These are phyloP conservation scores for Leccinum olivaceopallidum DNA, from an alignment of 768 basidiomycete species.

Conservation along the genomic window DNA sequence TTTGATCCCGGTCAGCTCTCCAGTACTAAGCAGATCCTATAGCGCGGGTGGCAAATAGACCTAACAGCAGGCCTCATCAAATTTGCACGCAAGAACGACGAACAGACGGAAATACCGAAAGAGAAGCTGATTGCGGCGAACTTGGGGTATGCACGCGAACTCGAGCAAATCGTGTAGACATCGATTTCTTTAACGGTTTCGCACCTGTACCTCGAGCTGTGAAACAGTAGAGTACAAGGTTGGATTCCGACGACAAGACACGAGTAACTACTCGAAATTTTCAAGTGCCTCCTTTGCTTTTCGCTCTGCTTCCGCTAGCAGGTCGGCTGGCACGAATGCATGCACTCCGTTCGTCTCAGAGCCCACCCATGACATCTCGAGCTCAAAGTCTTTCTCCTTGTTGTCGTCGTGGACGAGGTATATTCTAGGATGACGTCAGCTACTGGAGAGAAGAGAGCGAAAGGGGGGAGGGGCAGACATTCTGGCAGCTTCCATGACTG, in stretches of 20 bases:
- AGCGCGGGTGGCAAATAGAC: constrained; percentile 88
- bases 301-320: constrained; percentile 81
- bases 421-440: constrained; percentile 56
- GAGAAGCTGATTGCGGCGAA: constrained; percentile 79
- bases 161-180: constrained; percentile 87
- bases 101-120: constrained; percentile 83
- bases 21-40: constrained; percentile 7
- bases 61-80: constrained; percentile 65
- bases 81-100: constrained; percentile 81
- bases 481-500: constrained; percentile 89
- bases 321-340: constrained; percentile 79
- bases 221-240: constrained; percentile 7
- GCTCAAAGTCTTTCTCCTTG: constrained; percentile 97
- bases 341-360: constrained; percentile 80
- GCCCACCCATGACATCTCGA: constrained; percentile 97
- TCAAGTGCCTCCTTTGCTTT: constrained; percentile 87
- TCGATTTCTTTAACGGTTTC: not conserved
- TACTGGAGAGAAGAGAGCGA: not conserved
- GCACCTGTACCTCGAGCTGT: not conserved
- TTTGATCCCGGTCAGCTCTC: not conserved
- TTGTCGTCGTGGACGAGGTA: constrained; percentile 97
- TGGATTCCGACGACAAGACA: constrained; percentile 25
- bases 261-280: constrained; percentile 48
- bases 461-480: constrained; percentile 61
- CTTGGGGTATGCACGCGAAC: constrained; percentile 78